Evolutionary conservation across 805 yeast species (phyloP), one percentile per base, ranked within the genome.

Genomic region (Candida nitratophila): DNA sequence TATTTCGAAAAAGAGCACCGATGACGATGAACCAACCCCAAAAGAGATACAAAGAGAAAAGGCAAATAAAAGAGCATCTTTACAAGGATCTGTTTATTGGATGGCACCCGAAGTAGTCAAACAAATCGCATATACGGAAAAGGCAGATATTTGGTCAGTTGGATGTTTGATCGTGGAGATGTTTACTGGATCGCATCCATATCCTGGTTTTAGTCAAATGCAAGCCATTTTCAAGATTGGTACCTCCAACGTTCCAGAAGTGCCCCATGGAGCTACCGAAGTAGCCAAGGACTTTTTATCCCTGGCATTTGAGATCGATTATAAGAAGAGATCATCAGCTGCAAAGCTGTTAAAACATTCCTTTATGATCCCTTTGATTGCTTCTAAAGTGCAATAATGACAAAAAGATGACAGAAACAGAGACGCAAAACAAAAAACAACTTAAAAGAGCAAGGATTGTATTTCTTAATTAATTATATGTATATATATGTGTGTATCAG

Each of bases 61-160:
- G 54, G 64, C 54, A 31, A 63, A 64, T 37, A 77, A 76, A 50
- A 75, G 97, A 37, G 90, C 86, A 2, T 88, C 96, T 0, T 66
- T 88, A 43, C 97, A 91, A 63, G 99, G 99, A 0, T 87, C 96
- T 0, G 89, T 91, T 0, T 93, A 83, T 59, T 93, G 99, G 98
- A 93, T 93, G 99, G 98, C 99, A 0, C 99, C 99, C 0, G 99
- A 93, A 60, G 98, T 93, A 9, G 98, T 93, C 16, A 87, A 89
- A 55, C 97, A 90, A 57, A 82, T 86, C 2, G 86, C 89, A 0
- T 86, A 91, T 43, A 91, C 98, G 1, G 81, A 84, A 33, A 88
- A 87, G 62, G 96, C 96, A 0, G 99, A 93, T 61, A 88, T 93
- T 22, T 93, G 99, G 99, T 87, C 96, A 0, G 83, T 95, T 10